Percentiles rank a stretch among this genome's conserved stretches.
phyloP scores from a whole-genome alignment of 441 rosid species.

The Macaranga tanarius region DNA sequence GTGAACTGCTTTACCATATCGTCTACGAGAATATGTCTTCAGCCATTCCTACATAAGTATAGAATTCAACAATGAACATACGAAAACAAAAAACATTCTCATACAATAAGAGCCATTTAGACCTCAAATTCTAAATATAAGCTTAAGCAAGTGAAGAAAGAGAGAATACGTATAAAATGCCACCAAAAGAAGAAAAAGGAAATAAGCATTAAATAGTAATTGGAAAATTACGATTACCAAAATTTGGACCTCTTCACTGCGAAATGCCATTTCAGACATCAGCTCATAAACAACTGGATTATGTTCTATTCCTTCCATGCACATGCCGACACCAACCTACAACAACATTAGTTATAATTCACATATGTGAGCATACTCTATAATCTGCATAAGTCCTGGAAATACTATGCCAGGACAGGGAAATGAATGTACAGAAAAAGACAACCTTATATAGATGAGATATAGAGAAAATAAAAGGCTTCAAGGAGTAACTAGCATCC shows the following conservation, averaged over 20 bases:
- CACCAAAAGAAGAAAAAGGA: not conserved
- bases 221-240: slow-evolving; percentile 45
- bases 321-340: slow-evolving; percentile 96
- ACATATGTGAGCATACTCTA: not conserved
- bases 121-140: not conserved
- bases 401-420: slow-evolving; percentile 14
- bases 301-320: slow-evolving; percentile 99
- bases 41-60: slow-evolving; percentile 69
- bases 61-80: slow-evolving; percentile 11
- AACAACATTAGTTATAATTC: slow-evolving; percentile 20
- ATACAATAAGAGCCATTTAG: not conserved
- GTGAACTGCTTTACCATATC: slow-evolving; percentile 74
- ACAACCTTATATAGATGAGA: not conserved
- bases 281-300: slow-evolving; percentile 93
- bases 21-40: slow-evolving; percentile 67
- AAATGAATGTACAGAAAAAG: not conserved
- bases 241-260: slow-evolving; percentile 62
- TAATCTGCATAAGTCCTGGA: not conserved
- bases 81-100: not conserved
- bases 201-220: slow-evolving; percentile 2
- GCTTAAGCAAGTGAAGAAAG: not conserved
- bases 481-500: not conserved
- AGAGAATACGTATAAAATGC: not conserved
- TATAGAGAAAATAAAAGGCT: not conserved
- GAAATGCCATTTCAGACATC: slow-evolving; percentile 96